These are phyloP conservation scores for Collybia mongolica DNA, from an alignment of 768 basidiomycete genomes.

Conservation along the genomic window DNA sequence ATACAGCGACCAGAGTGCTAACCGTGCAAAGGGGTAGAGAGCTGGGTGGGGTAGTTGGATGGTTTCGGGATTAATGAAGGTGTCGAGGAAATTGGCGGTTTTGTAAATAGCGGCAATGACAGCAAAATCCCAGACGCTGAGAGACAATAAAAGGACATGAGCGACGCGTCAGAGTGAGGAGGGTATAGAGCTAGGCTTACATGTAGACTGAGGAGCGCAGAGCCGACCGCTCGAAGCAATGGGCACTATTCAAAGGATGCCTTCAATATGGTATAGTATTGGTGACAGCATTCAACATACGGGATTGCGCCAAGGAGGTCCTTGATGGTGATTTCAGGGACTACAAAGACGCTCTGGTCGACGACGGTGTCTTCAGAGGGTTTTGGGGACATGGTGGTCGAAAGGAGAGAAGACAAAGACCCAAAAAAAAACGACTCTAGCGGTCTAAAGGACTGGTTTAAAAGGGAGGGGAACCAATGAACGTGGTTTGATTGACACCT, in stretches of 20 bases:
- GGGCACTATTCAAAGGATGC: conserved; percentile 43
- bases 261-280: conserved; percentile 3
- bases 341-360: conserved; percentile 60
- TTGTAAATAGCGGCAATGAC: conserved; percentile 73
- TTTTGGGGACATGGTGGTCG: conserved; percentile 31
- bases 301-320: conserved; percentile 84
- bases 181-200: conserved; percentile 38
- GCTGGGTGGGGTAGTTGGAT: conserved; percentile 57
- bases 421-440: too few species aligned
- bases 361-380: conserved; percentile 30
- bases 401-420: conserved; percentile 3
- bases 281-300: conserved; percentile 37
- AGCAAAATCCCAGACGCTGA: conserved; percentile 71
- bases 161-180: neutral
- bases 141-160: conserved; percentile 1
- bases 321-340: conserved; percentile 87
- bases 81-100: conserved; percentile 60
- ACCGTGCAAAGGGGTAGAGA: conserved; percentile 59
- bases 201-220: conserved; percentile 76
- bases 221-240: conserved; percentile 91
- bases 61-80: conserved; percentile 54
- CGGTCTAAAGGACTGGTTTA: conserved; percentile 9
- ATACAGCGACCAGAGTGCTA: conserved; percentile 79
- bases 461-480: conserved; percentile 1
- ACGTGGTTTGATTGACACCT: conserved; percentile 3